Percentiles rank a stretch among this genome's conserved stretches.
Conservation (phyloP, 2,329 filamentous ascomycete species). For the Pseudogymnoascus sp. region DNA sequence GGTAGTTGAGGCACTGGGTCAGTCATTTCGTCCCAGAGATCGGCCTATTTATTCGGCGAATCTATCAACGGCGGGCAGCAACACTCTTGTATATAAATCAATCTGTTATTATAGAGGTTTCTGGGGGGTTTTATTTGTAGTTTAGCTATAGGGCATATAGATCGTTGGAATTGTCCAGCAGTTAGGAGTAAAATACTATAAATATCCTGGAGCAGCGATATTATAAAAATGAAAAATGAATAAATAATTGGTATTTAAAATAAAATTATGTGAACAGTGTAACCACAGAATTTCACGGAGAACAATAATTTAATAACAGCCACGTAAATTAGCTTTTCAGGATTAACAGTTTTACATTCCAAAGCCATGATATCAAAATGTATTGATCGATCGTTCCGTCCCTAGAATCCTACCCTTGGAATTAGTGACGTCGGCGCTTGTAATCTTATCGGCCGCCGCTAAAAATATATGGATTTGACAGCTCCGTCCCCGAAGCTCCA, state of each 20-base stretch:
- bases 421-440: neutral
- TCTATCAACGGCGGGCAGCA: neutral
- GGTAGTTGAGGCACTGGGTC: neutral
- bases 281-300: no score
- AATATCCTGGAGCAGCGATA: no score
- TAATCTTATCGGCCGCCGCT: constrained; percentile 2
- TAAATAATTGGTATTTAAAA: neutral
- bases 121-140: neutral
- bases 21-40: neutral
- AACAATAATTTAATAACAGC: neutral
- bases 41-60: neutral
- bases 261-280: neutral
- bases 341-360: neutral
- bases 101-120: neutral
- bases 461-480: neutral
- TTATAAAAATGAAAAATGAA: neutral
- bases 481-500: neutral
- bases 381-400: neutral
- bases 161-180: neutral
- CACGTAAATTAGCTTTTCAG: neutral
- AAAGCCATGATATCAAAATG: neutral
- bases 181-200: neutral
- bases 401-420: neutral
- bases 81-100: neutral
- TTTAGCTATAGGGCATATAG: neutral